phyloP scores from a whole-genome alignment of 257 asterid genomes.

The Echites panduratus region DNA sequence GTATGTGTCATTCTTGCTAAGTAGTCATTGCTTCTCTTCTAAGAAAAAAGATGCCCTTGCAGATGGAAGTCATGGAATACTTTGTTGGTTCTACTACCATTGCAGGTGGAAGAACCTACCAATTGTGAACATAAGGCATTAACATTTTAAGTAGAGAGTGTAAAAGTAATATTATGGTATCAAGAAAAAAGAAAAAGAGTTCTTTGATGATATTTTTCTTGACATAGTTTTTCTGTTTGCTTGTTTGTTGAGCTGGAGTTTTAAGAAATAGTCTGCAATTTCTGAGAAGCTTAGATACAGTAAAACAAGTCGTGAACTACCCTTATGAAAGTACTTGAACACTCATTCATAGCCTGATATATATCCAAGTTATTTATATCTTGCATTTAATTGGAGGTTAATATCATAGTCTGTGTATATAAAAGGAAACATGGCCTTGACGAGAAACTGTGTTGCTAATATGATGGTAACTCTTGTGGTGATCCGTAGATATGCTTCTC shows the following conservation, averaged over 20 bases:
- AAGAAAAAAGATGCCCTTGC: slow-evolving; percentile 4
- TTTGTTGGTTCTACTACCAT: background rate
- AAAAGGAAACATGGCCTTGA: too few species aligned
- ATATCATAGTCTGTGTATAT: too few species aligned
- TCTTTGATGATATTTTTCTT: background rate
- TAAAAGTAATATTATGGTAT: background rate
- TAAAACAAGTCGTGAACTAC: background rate
- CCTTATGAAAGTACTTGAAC: background rate
- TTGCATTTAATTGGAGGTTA: background rate
- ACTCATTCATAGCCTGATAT: background rate
- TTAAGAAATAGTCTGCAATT: background rate
- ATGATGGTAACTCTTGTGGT: too few species aligned
- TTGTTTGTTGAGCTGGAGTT: background rate
- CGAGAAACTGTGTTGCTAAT: too few species aligned
- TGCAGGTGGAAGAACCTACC: background rate
- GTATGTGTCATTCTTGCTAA: slow-evolving; percentile 25
- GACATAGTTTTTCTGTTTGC: background rate
- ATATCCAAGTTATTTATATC: background rate
- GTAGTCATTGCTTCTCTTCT: background rate
- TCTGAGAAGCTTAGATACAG: too few species aligned
- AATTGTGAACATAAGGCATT: background rate
- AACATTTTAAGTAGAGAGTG: background rate
- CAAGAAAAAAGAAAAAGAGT: background rate
- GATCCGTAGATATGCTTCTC: too few species aligned
- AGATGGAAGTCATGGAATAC: too few species aligned